These are phyloP conservation scores for Paraphaeosphaeria sporulosa DNA, from an alignment of 2,329 filamentous ascomycete species.

Conservation along the genomic window DNA sequence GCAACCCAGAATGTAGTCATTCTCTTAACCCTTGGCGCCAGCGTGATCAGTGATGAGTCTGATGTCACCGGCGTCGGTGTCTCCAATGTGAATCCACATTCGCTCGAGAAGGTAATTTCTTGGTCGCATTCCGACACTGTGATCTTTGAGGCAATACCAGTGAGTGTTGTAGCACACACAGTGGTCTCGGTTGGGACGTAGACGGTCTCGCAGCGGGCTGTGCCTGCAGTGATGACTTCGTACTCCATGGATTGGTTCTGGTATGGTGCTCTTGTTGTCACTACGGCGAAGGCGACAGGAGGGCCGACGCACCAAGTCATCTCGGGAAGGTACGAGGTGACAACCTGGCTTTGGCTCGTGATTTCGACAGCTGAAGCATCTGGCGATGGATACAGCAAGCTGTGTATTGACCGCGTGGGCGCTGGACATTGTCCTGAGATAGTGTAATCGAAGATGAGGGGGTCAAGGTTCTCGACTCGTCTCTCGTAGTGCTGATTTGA, in stretches of 20 bases:
- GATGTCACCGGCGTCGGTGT: constrained; percentile 40
- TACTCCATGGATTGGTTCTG: constrained; percentile 47
- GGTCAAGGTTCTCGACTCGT: constrained; percentile 10
- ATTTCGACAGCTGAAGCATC: constrained; percentile 51
- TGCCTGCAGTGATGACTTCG: constrained; percentile 26
- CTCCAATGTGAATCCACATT: constrained; percentile 53
- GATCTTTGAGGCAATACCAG: constrained; percentile 50
- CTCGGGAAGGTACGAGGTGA: constrained; percentile 52
- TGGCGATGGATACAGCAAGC: constrained; percentile 53
- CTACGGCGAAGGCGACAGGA: constrained; percentile 44
- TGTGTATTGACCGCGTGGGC: constrained; percentile 35
- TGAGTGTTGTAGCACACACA: constrained; percentile 55
- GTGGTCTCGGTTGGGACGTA: constrained; percentile 52
- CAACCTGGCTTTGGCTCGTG: constrained; percentile 53
- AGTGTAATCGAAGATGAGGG: constrained; percentile 21
- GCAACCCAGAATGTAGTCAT: constrained; percentile 55
- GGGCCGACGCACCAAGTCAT: constrained; percentile 54
- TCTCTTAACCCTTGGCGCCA: constrained; percentile 47
- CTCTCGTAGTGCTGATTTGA: constrained; percentile 15
- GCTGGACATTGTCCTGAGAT: constrained; percentile 25
- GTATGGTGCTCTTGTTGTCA: constrained; percentile 45
- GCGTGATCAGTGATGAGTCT: constrained; percentile 42
- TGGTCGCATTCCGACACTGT: constrained; percentile 54
- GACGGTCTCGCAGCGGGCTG: constrained; percentile 50
- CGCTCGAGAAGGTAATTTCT: constrained; percentile 56